Conservation (phyloP, 1,284 basidiomycete species). For the Veloboletus limbatus region DNA sequence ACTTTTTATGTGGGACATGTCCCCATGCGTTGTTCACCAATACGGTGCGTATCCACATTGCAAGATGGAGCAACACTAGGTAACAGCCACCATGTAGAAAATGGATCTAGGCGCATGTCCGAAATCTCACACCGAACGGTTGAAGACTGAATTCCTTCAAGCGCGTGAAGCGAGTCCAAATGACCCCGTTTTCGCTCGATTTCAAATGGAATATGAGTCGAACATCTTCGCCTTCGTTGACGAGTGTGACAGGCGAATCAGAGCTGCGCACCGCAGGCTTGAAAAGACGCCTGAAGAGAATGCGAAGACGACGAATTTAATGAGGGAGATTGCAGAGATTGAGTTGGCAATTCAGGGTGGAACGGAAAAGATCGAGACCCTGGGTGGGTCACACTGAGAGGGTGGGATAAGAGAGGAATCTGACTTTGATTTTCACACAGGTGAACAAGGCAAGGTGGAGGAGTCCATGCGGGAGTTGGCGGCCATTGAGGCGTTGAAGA, state of each 20-base stretch:
- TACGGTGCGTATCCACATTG: slow-evolving; percentile 64
- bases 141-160: slow-evolving; percentile 88
- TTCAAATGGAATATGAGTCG: slow-evolving; percentile 93
- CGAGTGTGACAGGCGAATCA: slow-evolving; percentile 96
- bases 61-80: background rate
- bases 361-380: slow-evolving; percentile 94
- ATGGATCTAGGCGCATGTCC: slow-evolving; percentile 99
- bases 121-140: slow-evolving; percentile 92
- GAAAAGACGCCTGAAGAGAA: slow-evolving; percentile 99
- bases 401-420: slow-evolving; percentile 8
- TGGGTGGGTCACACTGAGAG: slow-evolving; percentile 56
- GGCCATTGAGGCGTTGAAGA: slow-evolving; percentile 96
- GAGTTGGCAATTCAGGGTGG: slow-evolving; percentile 98
- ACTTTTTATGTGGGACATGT: slow-evolving; percentile 97
- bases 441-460: slow-evolving; percentile 97
- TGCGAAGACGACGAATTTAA: slow-evolving; percentile 96
- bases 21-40: slow-evolving; percentile 98
- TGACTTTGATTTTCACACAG: slow-evolving; percentile 37
- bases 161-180: slow-evolving; percentile 72
- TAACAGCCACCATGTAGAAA: slow-evolving; percentile 65
- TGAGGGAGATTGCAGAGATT: slow-evolving; percentile 99
- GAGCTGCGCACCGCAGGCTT: slow-evolving; percentile 88
- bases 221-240: slow-evolving; percentile 96
- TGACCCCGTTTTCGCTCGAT: slow-evolving; percentile 78
- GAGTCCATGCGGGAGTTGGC: slow-evolving; percentile 97